Evolutionary conservation across 768 basidiomycete species (phyloP), one percentile per base, ranked within the genome.

Genomic region (Phlebiopsis gigantea): DNA sequence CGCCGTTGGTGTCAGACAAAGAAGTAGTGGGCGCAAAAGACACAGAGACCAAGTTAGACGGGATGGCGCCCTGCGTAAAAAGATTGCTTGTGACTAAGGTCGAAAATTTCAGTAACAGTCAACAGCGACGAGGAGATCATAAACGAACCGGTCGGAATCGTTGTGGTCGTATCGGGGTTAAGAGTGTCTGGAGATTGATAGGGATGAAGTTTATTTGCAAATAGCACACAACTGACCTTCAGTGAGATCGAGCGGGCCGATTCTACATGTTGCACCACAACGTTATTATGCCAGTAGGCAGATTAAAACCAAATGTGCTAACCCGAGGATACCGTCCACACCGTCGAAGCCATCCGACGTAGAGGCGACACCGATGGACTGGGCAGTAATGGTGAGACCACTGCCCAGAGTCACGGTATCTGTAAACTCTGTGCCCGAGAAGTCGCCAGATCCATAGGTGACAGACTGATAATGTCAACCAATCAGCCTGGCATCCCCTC

Each of bases 311-410:
- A 9, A 4, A n/a, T n/a, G 4, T 19, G 15, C 58, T 71, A 68
- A 84, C 83, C 85, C 85, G n/a, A 87, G 59, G 55, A 87, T 85
- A 10, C 85, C 85, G 60, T 87, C 86, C 22, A 81, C 74, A 26
- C 75, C 78, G 0, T 62, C 45, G 63, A 71, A 68, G 1, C 80
- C 85, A 1, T 57, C 39, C 0, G 80, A 74, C 0, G 31, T 63
- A 4, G 70, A 65, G 14, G 86, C 84, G 47, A 82, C 83, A 63
- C 85, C 86, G 53, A 88, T 85, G 5, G 82, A 83, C 63, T 88
- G 86, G 5, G 65, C 55, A 6, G 70, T 59, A 44, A 88, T 78
- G 46, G 73, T 72, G 28, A 85, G 75, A n/a, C 75, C 76, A 25
- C 66, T 44, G 5, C 75, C 73, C 46, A 88, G 71, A 1, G 77